Evolutionary conservation across 2,329 filamentous ascomycete genomes (phyloP).

Genomic region (Colletotrichum zoysiae): DNA sequence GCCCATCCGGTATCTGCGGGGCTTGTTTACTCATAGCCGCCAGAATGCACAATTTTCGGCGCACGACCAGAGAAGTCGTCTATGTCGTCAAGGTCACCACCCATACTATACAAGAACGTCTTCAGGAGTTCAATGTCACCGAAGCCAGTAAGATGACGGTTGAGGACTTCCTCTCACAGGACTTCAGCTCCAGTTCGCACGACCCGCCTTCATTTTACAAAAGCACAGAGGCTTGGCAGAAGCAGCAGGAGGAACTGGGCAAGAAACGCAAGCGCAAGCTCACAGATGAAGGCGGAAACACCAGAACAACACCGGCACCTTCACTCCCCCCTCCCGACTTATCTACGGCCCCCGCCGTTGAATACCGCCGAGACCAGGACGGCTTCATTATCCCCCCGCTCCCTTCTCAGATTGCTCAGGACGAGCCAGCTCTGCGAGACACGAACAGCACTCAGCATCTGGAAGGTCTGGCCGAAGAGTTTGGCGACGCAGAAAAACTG

Average conservation of each 20-base stretch:
- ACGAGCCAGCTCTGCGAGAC: slow-evolving; percentile 37
- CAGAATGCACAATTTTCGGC: slow-evolving; percentile 97
- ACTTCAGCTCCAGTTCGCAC: slow-evolving; percentile 69
- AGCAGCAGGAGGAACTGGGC: slow-evolving; percentile 63
- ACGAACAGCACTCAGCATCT: slow-evolving; percentile 35
- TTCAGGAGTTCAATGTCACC: slow-evolving; percentile 92
- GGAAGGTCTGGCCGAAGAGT: slow-evolving; percentile 38
- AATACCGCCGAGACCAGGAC: slow-evolving; percentile 42
- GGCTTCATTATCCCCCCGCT: slow-evolving; percentile 42
- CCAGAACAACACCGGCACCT: slow-evolving; percentile 38
- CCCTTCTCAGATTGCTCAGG: slow-evolving; percentile 35
- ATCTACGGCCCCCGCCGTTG: slow-evolving; percentile 45
- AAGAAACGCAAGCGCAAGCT: slow-evolving; percentile 61
- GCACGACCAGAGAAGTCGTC: slow-evolving; percentile 94
- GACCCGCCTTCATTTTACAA: slow-evolving; percentile 88
- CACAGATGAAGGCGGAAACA: slow-evolving; percentile 49
- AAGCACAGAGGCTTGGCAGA: slow-evolving; percentile 70
- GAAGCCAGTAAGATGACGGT: slow-evolving; percentile 88
- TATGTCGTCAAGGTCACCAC: slow-evolving; percentile 98
- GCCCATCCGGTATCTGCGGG: slow-evolving; percentile 93
- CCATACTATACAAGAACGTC: slow-evolving; percentile 88
- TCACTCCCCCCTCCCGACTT: slow-evolving; percentile 42
- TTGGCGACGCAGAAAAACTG: slow-evolving; percentile 32
- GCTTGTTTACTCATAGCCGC: slow-evolving; percentile 95
- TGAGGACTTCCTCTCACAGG: slow-evolving; percentile 82